Evolutionary conservation across 2,329 filamentous ascomycete species (phyloP).

Genomic region (Atkinsonella texensis): DNA sequence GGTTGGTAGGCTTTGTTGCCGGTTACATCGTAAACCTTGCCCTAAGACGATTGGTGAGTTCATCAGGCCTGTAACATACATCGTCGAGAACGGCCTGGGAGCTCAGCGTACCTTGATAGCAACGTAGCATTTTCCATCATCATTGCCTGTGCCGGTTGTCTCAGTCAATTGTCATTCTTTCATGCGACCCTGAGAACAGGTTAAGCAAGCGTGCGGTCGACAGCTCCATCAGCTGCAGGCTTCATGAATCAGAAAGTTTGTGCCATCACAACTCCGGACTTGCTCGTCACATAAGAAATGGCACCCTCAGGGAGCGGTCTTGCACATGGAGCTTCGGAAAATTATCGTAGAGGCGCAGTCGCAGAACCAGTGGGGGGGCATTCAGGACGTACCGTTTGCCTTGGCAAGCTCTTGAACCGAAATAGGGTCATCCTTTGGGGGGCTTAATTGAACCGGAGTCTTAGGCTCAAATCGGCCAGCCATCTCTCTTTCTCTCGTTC

Average conservation of each 20-base stretch:
- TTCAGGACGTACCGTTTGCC: slow-evolving; percentile 59
- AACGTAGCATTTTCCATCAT: slow-evolving; percentile 54
- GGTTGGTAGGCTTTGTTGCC: slow-evolving; percentile 79
- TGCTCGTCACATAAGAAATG: no score
- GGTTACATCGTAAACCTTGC: slow-evolving; percentile 87
- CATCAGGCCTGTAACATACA: neutral
- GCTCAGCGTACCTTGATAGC: slow-evolving; percentile 51
- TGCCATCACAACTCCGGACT: no score
- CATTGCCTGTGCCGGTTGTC: slow-evolving; percentile 37
- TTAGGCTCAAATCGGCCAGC: slow-evolving; percentile 68
- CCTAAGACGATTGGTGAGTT: slow-evolving; percentile 35
- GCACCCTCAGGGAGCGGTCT: no score
- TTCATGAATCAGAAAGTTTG: neutral
- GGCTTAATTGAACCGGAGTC: slow-evolving; percentile 58
- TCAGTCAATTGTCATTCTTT: neutral
- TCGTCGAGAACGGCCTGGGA: neutral
- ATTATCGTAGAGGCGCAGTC: neutral
- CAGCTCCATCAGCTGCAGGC: neutral
- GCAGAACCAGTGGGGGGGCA: neutral
- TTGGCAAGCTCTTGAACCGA: slow-evolving; percentile 66
- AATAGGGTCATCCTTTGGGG: slow-evolving; percentile 82
- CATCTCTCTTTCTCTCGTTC: slow-evolving; percentile 24
- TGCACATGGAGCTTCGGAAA: neutral
- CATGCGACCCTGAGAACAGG: neutral
- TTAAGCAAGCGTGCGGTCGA: neutral